Conservation (phyloP, 2,329 filamentous ascomycete species). For the Monosporascus ibericus region DNA sequence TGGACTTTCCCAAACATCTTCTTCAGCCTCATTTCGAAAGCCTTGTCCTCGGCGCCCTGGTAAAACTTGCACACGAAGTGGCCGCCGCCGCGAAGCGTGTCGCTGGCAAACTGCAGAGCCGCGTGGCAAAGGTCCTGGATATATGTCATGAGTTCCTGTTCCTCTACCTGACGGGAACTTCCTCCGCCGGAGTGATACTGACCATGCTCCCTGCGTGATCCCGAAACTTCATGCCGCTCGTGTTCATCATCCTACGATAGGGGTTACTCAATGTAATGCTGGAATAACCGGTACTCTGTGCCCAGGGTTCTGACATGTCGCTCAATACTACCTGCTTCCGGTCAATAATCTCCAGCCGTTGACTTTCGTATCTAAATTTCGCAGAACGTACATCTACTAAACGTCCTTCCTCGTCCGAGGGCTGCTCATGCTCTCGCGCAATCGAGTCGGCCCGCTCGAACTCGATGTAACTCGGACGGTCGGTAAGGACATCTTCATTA, state of each 20-base stretch:
- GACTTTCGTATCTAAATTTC: too few species aligned
- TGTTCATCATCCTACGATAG: conserved; percentile 99
- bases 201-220: conserved; percentile 97
- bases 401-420: conserved; percentile 39
- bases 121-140: conserved; percentile 80
- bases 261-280: conserved; percentile 92
- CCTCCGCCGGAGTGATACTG: conserved; percentile 25
- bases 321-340: conserved; percentile 69
- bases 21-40: conserved; percentile 67
- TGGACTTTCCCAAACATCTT: conserved; percentile 74
- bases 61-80: conserved; percentile 98
- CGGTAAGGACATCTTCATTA: conserved; percentile 23
- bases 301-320: conserved; percentile 99
- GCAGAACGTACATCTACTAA: conserved; percentile 61
- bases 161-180: not conserved
- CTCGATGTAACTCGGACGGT: conserved; percentile 58
- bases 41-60: conserved; percentile 80
- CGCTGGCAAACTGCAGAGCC: conserved; percentile 77
- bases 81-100: conserved; percentile 75
- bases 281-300: conserved; percentile 69
- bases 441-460: conserved; percentile 46
- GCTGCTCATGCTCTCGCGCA: conserved; percentile 21
- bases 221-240: conserved; percentile 76
- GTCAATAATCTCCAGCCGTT: conserved; percentile 4
- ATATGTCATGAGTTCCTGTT: not conserved